Percentiles rank a stretch among this genome's conserved stretches.
phyloP scores from a whole-genome alignment of 139 green algal genomes.

The Chlorella sp. region DNA sequence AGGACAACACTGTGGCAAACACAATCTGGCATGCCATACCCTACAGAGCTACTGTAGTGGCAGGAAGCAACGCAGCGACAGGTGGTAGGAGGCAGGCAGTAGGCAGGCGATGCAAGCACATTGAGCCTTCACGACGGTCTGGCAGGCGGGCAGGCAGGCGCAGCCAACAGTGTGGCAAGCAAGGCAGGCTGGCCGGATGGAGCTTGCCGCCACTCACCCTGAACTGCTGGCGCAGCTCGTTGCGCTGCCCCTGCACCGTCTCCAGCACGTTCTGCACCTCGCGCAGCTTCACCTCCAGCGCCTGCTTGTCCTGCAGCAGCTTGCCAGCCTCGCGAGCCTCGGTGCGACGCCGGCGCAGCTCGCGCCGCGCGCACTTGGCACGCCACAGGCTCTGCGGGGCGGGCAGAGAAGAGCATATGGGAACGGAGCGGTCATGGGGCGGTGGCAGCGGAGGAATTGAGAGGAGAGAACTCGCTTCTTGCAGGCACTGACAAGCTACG shows the following conservation, averaged over 20 bases:
- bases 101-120: not conserved
- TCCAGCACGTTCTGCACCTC: slow-evolving; percentile 81
- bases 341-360: slow-evolving; percentile 54
- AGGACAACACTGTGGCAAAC: too few relatives aligned
- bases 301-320: slow-evolving; percentile 93
- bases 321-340: slow-evolving; percentile 79
- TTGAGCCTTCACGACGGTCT: too few relatives aligned
- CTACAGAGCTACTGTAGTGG: too few relatives aligned
- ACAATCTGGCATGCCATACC: too few relatives aligned
- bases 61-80: too few relatives aligned
- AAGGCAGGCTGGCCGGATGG: not conserved
- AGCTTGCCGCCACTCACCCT: slow-evolving; percentile 23
- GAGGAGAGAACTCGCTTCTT: not conserved
- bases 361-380: slow-evolving; percentile 58
- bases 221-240: slow-evolving; percentile 80
- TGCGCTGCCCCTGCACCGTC: slow-evolving; percentile 83
- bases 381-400: slow-evolving; percentile 69
- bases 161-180: too few relatives aligned
- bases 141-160: too few relatives aligned
- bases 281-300: slow-evolving; percentile 73
- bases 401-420: not conserved
- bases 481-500: not conserved
- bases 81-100: too few relatives aligned
- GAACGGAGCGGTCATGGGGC: not conserved
- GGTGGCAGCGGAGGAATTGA: not conserved